A percentile compares a stretch with the other conserved stretches of the same genome.
Conservation (phyloP, 768 basidiomycete species). For the Lanmaoa rubissima region DNA sequence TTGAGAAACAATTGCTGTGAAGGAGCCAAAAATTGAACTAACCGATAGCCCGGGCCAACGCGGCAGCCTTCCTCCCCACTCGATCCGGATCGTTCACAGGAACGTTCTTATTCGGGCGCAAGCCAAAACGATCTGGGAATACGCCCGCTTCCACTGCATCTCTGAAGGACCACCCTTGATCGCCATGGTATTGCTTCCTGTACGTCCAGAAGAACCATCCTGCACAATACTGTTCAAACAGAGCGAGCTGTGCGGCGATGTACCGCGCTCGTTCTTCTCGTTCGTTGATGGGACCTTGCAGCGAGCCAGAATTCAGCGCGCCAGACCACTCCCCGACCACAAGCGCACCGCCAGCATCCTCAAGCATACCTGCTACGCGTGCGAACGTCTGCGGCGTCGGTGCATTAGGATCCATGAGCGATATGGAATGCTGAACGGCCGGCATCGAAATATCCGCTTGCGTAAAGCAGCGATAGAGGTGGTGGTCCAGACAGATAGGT, state of each 20-base stretch:
- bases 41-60: conserved; percentile 36
- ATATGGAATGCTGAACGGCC: conserved; percentile 52
- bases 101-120: conserved; percentile 29
- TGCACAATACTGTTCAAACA: conserved; percentile 61
- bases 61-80: conserved; percentile 27
- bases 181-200: conserved; percentile 63
- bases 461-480: conserved; percentile 82
- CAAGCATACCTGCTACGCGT: conserved; percentile 35
- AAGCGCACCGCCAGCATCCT: conserved; percentile 46
- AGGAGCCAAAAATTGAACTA: conserved; percentile 2
- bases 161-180: conserved; percentile 72
- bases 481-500: conserved; percentile 72
- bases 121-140: conserved; percentile 53
- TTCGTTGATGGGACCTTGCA: conserved; percentile 46
- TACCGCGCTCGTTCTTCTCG: conserved; percentile 46
- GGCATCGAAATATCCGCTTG: conserved; percentile 50
- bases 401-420: conserved; percentile 43
- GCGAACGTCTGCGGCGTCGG: conserved; percentile 41
- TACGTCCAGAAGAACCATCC: conserved; percentile 89
- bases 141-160: conserved; percentile 63
- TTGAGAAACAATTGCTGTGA: conserved; percentile 17
- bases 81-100: conserved; percentile 21
- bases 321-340: conserved; percentile 82
- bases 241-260: conserved; percentile 58
- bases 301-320: conserved; percentile 63